Evolutionary conservation across 2,329 filamentous ascomycete species (phyloP).

Genomic region (Exserohilum rostratum): DNA sequence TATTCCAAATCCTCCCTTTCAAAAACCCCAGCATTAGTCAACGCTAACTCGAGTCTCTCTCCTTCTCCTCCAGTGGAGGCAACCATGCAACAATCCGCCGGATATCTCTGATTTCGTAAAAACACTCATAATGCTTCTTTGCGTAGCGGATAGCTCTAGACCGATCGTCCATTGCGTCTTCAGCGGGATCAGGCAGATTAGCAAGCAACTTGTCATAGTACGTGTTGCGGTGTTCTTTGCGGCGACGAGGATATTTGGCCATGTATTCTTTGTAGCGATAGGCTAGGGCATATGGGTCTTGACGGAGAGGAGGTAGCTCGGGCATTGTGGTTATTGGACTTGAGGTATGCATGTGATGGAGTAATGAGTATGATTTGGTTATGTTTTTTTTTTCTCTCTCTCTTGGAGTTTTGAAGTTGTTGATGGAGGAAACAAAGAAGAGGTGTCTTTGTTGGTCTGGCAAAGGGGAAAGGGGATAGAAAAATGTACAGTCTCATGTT

Average conservation of each 20-base stretch:
- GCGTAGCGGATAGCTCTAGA: slow-evolving; percentile 31
- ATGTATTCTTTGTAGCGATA: slow-evolving; percentile 31
- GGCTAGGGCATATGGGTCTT: slow-evolving; percentile 30
- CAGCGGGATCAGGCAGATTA: slow-evolving; percentile 25
- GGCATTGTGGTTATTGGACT: background rate
- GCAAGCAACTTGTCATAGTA: slow-evolving; percentile 33
- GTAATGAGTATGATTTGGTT: background rate
- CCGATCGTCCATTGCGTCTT: slow-evolving; percentile 19
- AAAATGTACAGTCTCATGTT: background rate
- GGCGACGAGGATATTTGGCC: slow-evolving; percentile 12
- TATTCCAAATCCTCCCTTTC: background rate
- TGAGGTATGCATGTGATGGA: background rate
- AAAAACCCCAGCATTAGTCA: background rate
- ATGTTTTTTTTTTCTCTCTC: background rate
- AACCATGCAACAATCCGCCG: slow-evolving; percentile 26
- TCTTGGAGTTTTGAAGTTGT: background rate
- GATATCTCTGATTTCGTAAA: slow-evolving; percentile 27
- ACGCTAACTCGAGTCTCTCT: background rate
- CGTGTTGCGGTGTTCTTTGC: slow-evolving; percentile 17
- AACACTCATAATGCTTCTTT: slow-evolving; percentile 30
- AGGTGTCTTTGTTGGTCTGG: background rate
- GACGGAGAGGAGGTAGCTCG: background rate
- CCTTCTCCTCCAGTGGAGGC: background rate
- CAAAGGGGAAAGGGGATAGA: too few relatives aligned
- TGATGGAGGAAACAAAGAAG: background rate